These are phyloP conservation scores for Candida neerlandica DNA, from an alignment of 1,139 yeast genomes.

Conservation along the genomic window DNA sequence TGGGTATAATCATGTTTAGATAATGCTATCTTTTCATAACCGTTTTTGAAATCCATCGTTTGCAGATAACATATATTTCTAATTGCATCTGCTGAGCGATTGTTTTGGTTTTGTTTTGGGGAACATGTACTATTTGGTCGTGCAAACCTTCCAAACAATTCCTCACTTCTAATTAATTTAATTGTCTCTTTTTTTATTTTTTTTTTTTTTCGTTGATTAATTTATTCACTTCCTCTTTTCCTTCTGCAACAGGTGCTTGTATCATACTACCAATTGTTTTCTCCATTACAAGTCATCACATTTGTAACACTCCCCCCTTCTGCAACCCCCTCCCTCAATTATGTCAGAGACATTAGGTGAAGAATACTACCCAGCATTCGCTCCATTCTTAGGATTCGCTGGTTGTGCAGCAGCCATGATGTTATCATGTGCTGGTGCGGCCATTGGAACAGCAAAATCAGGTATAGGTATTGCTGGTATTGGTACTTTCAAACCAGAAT, in stretches of 20 bases:
- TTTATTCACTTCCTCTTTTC: not conserved
- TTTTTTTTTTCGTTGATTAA: conserved; percentile 1
- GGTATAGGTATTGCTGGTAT: conserved; percentile 96
- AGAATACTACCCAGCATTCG: conserved; percentile 81
- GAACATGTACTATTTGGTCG: not conserved
- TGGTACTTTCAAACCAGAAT: conserved; percentile 81
- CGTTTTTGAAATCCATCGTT: conserved; percentile 14
- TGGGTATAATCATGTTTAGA: conserved; percentile 52
- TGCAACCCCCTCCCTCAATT: not conserved
- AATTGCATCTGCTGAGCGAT: not conserved
- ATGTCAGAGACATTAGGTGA: conserved; percentile 39
- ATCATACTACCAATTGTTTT: not conserved
- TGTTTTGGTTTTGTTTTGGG: conserved; percentile 1
- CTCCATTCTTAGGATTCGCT: conserved; percentile 94
- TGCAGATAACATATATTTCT: conserved; percentile 15
- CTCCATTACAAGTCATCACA: not conserved
- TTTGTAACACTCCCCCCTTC: too few relatives aligned
- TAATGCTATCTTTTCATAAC: conserved; percentile 46
- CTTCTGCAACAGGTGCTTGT: not conserved
- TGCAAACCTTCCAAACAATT: not conserved
- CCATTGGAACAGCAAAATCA: conserved; percentile 97
- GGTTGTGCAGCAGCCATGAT: conserved; percentile 94
- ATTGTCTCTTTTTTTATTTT: not conserved
- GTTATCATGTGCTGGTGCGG: conserved; percentile 92
- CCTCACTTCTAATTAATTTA: not conserved